Evolutionary conservation across 441 rosid genomes (phyloP), one percentile per base, ranked within the genome.

Genomic region (Geranium incanum): DNA sequence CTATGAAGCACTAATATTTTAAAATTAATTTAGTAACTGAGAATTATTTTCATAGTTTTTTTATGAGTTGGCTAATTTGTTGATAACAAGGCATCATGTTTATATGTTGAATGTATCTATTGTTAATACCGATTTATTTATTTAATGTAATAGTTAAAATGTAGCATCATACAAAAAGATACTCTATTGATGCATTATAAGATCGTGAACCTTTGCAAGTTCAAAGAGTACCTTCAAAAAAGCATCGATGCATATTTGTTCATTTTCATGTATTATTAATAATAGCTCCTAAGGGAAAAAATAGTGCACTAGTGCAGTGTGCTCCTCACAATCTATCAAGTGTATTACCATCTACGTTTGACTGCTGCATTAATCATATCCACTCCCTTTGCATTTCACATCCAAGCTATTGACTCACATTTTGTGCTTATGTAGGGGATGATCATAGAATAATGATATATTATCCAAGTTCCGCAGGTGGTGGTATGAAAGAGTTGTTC

Each of bases 401-500:
- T 69, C 64, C 68, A 38, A 75, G 43, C 67, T 55, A 55, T 45
- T 62, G 69, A 67, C 67, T 71, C 70, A 9, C 6, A n/a, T 50
- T 55, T 68, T 85, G 71, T 71, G 33, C 75, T 71, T 77, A 77
- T 83, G 67, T 72, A 93, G 98, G 97, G 81, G 99, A 96, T 84
- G 87, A 96, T 81, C 99, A 96, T 77, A 93, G 97, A 70, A 93
- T 96, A 75, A 91, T 93, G 99, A 90, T 96, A 80, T 96, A 96
- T 79, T 96, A 93, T 75, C 99, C 99, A 66, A 96, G 97, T 81
- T 90, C 98, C 38, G 99, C 99, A 1, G 99, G 99, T 76, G 97
- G 99, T 72, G 99, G 99, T 63, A 96, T 96, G 99, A 96, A 96
- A 81, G 97, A 90, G 84, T 85, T 96, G 77, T 96, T 96, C 80